Conservation (phyloP, 2,329 filamentous ascomycete genomes). For the Didymella lethalis region DNA sequence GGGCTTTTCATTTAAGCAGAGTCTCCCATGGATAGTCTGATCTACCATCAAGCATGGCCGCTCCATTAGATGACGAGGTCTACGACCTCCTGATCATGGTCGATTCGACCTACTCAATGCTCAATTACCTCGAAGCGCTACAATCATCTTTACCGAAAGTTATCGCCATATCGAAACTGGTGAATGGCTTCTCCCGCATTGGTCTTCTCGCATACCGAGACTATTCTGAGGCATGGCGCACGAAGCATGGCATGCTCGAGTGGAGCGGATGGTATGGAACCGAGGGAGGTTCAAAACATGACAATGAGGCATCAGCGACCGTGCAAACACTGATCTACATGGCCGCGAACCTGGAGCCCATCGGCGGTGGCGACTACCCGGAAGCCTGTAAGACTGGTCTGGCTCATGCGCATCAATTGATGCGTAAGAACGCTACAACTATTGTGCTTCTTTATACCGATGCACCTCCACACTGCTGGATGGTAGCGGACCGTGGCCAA, state of each 20-base stretch:
- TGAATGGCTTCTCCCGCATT: slow-evolving; percentile 60
- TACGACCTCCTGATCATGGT: slow-evolving; percentile 59
- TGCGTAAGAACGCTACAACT: slow-evolving; percentile 59
- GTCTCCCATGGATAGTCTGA: neutral
- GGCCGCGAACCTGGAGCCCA: slow-evolving; percentile 39
- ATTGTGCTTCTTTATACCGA: slow-evolving; percentile 61
- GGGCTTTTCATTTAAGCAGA: neutral
- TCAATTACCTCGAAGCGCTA: slow-evolving; percentile 54
- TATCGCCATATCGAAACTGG: slow-evolving; percentile 59
- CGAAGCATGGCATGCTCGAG: slow-evolving; percentile 46
- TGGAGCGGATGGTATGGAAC: slow-evolving; percentile 60
- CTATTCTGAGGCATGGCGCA: slow-evolving; percentile 46
- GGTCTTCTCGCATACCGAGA: slow-evolving; percentile 62
- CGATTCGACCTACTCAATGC: slow-evolving; percentile 59
- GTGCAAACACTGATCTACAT: slow-evolving; percentile 23
- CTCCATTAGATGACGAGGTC: slow-evolving; percentile 13
- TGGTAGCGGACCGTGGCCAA: slow-evolving; percentile 33
- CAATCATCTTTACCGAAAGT: slow-evolving; percentile 60
- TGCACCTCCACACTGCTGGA: slow-evolving; percentile 56
- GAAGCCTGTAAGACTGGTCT: slow-evolving; percentile 61
- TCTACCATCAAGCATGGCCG: neutral
- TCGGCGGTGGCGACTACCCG: slow-evolving; percentile 55
- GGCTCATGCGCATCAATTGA: slow-evolving; percentile 56
- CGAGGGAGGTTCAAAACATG: neutral
- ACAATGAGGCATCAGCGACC: slow-evolving; percentile 6